phyloP scores from a whole-genome alignment of 2,329 filamentous ascomycete genomes.

The Fusarium sp. region DNA sequence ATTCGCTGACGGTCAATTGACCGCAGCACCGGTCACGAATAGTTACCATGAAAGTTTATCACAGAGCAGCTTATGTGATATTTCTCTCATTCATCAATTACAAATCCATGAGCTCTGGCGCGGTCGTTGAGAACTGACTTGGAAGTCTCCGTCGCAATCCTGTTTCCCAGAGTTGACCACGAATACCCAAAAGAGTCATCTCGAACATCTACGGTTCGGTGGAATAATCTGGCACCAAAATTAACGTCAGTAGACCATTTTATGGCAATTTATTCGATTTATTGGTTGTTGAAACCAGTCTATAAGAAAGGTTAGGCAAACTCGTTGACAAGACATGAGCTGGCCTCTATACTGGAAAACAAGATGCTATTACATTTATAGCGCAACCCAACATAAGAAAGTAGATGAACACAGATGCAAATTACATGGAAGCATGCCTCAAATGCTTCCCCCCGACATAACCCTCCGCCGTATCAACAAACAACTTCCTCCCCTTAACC shows the following conservation, averaged over 20 bases:
- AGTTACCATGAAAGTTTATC: rapidly evolving
- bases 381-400: not conserved
- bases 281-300: not conserved
- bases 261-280: too few species aligned
- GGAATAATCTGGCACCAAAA: too few species aligned
- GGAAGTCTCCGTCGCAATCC: not conserved
- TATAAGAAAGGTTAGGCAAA: slow-evolving; percentile 28
- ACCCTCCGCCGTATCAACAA: slow-evolving; percentile 47
- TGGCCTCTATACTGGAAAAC: not conserved
- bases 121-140: too few species aligned
- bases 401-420: too few species aligned
- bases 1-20: not conserved
- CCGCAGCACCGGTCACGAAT: not conserved
- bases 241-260: too few species aligned
- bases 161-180: too few species aligned
- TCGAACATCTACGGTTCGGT: not conserved
- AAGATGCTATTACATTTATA: not conserved
- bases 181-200: not conserved
- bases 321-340: slow-evolving; percentile 12
- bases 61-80: rapidly evolving
- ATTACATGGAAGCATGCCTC: slow-evolving; percentile 46
- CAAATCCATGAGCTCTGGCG: not conserved
- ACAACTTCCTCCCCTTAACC: slow-evolving; percentile 50
- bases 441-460: slow-evolving; percentile 47
- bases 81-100: not conserved